Conservation (phyloP, 345 rosid genomes). For the Eucalyptus curtisii region DNA sequence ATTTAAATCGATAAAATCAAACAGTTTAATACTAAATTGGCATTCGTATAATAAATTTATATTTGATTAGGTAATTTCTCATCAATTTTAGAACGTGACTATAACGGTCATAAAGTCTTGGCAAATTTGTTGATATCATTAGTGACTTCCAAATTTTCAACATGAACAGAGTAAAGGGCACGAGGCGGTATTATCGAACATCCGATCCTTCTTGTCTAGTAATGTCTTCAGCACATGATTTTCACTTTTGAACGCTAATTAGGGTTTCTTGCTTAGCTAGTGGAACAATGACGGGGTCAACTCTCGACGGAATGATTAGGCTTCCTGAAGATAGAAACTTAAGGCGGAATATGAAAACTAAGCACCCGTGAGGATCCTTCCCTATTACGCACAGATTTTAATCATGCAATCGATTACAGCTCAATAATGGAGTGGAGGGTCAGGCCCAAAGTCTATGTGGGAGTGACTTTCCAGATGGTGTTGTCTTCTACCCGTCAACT, state of each 20-base stretch:
- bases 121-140: not conserved
- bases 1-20: no score
- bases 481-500: not conserved
- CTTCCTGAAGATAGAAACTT: not conserved
- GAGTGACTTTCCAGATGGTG: not conserved
- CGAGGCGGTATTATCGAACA: fast-evolving
- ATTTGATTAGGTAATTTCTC: no score
- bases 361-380: not conserved
- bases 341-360: not conserved
- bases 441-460: not conserved
- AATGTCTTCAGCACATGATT: not conserved
- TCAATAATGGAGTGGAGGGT: not conserved
- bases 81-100: not conserved
- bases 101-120: not conserved
- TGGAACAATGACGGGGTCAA: not conserved
- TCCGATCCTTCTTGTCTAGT: not conserved
- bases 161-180: not conserved
- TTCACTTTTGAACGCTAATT: not conserved
- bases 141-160: not conserved
- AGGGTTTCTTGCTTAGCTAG: not conserved
- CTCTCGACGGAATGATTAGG: not conserved
- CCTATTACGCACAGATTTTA: not conserved
- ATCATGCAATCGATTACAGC: not conserved
- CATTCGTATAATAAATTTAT: no score
- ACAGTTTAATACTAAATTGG: fast-evolving